A percentile compares a stretch with the other conserved stretches of the same genome.
Conservation (phyloP, 2,329 filamentous ascomycete species). For the Phaeomoniella chlamydospora region DNA sequence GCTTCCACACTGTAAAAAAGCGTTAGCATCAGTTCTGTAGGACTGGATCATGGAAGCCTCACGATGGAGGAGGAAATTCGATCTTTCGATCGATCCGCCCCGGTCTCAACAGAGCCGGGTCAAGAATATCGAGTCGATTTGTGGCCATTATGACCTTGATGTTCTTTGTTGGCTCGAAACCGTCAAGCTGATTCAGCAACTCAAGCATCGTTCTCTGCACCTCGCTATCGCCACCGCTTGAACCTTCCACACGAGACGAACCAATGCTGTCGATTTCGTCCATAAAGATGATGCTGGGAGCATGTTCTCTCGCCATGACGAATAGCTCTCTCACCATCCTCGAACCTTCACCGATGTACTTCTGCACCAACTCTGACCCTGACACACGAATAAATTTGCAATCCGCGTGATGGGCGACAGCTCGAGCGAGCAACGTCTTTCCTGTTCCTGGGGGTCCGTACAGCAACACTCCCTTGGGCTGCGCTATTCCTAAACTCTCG, state of each 20-base stretch:
- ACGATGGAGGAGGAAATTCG: constrained; percentile 90
- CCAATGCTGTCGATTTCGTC: constrained; percentile 99
- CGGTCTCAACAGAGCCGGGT: constrained; percentile 86
- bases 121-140: constrained; percentile 92
- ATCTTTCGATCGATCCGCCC: constrained; percentile 98
- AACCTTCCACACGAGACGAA: constrained; percentile 90
- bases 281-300: constrained; percentile 99
- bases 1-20: constrained; percentile 54
- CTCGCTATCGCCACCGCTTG: constrained; percentile 88
- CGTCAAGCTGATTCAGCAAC: constrained; percentile 92
- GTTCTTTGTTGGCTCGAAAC: constrained; percentile 98
- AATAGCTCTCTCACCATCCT: constrained; percentile 98
- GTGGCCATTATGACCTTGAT: constrained; percentile 99
- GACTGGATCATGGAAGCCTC: constrained; percentile 12
- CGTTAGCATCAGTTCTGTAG: constrained; percentile 4
- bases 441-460: constrained; percentile 95
- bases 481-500: constrained; percentile 95
- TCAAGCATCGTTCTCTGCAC: constrained; percentile 98
- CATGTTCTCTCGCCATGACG: constrained; percentile 97
- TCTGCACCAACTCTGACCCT: constrained; percentile 91
- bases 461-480: constrained; percentile 91
- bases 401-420: constrained; percentile 94
- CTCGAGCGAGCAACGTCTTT: constrained; percentile 88
- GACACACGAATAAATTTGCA: constrained; percentile 98
- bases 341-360: constrained; percentile 96